Percentiles rank a stretch among this genome's conserved stretches.
Conservation (phyloP, 129 eudicot genomes). For the Silybum marianum region DNA sequence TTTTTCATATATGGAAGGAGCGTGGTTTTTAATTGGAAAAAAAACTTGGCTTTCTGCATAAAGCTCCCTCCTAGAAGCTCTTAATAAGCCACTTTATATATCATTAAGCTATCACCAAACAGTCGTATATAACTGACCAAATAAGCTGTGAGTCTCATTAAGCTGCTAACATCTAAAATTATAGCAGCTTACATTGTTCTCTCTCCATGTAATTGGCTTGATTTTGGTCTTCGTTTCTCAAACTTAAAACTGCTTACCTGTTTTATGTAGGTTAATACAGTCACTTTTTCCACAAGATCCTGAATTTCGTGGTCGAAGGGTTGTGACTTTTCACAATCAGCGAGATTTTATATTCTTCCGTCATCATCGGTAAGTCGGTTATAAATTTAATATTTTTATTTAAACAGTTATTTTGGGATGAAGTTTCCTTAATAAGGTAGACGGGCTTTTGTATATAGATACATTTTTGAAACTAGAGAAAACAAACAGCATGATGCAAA, state of each 20-base stretch:
- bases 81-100: too few relatives aligned
- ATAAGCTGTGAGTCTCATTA: too few relatives aligned
- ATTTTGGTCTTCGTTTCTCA: neutral
- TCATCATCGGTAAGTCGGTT: slow-evolving; percentile 71
- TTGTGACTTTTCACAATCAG: slow-evolving; percentile 95
- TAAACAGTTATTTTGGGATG: neutral
- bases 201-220: neutral
- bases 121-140: too few relatives aligned
- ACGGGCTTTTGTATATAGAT: slow-evolving; percentile 38
- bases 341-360: slow-evolving; percentile 95
- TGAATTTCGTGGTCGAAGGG: slow-evolving; percentile 86
- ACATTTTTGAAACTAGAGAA: slow-evolving; percentile 77
- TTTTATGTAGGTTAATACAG: slow-evolving; percentile 64
- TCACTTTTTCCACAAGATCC: slow-evolving; percentile 96
- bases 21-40: too few relatives aligned
- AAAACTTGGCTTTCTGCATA: too few relatives aligned
- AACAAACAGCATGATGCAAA: slow-evolving; percentile 47
- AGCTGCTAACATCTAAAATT: neutral
- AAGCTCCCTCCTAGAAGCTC: too few relatives aligned
- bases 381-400: neutral
- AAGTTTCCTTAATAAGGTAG: slow-evolving; percentile 2
- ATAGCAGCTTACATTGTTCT: neutral
- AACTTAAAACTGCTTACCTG: neutral
- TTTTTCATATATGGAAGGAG: too few relatives aligned
- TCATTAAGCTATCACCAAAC: too few relatives aligned